Conservation (phyloP, 495 filamentous ascomycete species). For the Talaromyces trachyspermus region DNA sequence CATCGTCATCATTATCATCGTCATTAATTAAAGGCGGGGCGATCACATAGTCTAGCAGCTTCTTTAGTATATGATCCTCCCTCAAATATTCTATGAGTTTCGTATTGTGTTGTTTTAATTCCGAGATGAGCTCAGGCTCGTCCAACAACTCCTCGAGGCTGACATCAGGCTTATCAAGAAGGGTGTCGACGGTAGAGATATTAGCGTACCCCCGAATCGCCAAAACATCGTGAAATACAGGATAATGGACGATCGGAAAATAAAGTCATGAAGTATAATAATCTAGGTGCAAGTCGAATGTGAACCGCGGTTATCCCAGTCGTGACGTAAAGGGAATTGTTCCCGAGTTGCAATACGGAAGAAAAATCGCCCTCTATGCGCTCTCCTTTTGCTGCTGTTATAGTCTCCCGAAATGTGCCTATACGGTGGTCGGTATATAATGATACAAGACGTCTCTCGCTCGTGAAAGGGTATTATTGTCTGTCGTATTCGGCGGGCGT, state of each 20-base stretch:
- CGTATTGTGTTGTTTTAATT: slow-evolving; percentile 95
- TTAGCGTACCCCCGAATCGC: slow-evolving; percentile 97
- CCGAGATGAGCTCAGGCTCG: slow-evolving; percentile 91
- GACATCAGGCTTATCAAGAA: slow-evolving; percentile 92
- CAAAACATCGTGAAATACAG: slow-evolving; percentile 81
- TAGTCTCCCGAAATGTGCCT: too few species aligned
- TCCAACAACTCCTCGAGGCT: slow-evolving; percentile 93
- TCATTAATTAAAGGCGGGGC: slow-evolving; percentile 61
- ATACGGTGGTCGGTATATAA: too few species aligned
- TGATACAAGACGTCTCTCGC: slow-evolving; percentile 4
- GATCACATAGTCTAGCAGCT: slow-evolving; percentile 83
- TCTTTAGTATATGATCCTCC: slow-evolving; percentile 78
- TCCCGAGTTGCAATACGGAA: too few species aligned
- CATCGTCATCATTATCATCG: slow-evolving; percentile 54
- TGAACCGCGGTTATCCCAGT: too few species aligned
- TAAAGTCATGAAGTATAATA: slow-evolving; percentile 30
- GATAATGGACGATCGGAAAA: slow-evolving; percentile 18
- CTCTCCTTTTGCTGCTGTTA: too few species aligned
- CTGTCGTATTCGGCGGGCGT: slow-evolving; percentile 5
- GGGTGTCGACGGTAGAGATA: slow-evolving; percentile 89
- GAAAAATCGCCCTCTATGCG: neutral
- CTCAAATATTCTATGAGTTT: slow-evolving; percentile 95
- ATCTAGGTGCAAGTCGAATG: too few species aligned
- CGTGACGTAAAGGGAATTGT: too few species aligned
- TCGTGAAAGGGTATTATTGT: slow-evolving; percentile 1